Base-by-base conservation (phyloP, 257 asterid genomes). In the Cinchona pubescens region DNA sequence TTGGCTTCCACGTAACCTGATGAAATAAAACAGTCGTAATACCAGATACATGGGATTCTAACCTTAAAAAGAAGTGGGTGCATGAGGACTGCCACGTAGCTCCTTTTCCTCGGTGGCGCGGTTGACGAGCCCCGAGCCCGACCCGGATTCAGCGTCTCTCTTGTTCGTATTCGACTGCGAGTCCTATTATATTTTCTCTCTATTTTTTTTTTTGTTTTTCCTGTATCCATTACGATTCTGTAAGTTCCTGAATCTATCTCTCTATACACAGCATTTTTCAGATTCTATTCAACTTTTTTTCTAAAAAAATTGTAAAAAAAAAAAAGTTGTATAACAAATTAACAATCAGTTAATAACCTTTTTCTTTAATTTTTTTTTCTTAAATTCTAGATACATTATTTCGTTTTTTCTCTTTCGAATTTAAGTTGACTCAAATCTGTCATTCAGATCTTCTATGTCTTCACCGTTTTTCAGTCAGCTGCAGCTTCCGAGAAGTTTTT, bases 391-490 rank as follows among this genome's bases (percentile, higher is more conserved):
- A 65, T 71, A 71, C 9, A 66, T 7, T 35, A 21, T 29, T 4
- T 40, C 5, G 25, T 78, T 80, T 48, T 43, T 3, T 21, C 2
- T 12, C 9, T 34, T 61, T 53, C 73, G 49, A 64, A 69, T 29
- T 78, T 56, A 62, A 49, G 75, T 74, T 76, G 78, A 75, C 82
- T 79, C 79, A 66, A 67, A 78, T 80, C 73, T 53, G 75, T 69
- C 85, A 82, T 82, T 88, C 85, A 89, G 86, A 87, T 88, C 87
- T 88, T 73, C 72, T 48, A 38, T 69, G 78, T 78, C 83, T 75
- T 75, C 79, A 42, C 58, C 2, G n/a, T n/a, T 27, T 42, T 56
- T 73, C 63, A 40, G 65, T 60, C 38, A 59, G 63, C 74, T 58
- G 45, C 74, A 74, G 65, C 38, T 56, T 64, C 67, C 78, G 82